Evolutionary conservation across 2,329 filamentous ascomycete genomes (phyloP).

Genomic region (Sporothrix pallida): DNA sequence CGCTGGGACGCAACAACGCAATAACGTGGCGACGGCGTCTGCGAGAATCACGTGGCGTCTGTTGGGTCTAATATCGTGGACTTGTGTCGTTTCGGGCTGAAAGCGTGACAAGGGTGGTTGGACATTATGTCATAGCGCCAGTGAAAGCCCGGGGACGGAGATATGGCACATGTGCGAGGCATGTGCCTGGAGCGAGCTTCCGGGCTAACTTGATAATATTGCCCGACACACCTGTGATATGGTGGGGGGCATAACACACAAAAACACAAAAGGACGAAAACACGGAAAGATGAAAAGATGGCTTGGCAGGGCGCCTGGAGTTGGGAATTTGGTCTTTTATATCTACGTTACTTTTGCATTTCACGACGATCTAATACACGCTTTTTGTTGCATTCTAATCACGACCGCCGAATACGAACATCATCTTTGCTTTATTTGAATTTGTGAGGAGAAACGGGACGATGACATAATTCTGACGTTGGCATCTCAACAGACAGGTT

Average conservation of each 20-base stretch:
- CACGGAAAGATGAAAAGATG: not conserved
- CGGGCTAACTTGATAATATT: conserved; percentile 6
- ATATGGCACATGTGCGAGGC: conserved; percentile 16
- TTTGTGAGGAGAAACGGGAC: not conserved
- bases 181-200: not conserved
- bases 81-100: not conserved
- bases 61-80: not conserved
- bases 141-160: not conserved
- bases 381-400: not conserved
- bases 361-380: not conserved
- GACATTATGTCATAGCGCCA: not conserved
- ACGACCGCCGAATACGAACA: not conserved
- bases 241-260: not conserved
- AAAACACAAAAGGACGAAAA: not conserved
- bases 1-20: too few relatives aligned
- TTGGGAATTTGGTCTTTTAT: not conserved
- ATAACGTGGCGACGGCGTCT: too few relatives aligned
- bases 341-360: not conserved
- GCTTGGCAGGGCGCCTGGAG: conserved; percentile 10
- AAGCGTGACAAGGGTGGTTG: not conserved
- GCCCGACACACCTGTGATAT: not conserved
- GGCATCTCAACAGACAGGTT: not conserved
- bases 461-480: not conserved
- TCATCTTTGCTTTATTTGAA: not conserved
- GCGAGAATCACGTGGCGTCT: not conserved